A percentile compares a stretch with the other conserved stretches of the same genome.
These are phyloP conservation scores for Lonicera japonica DNA, from an alignment of 129 eudicot species.

Conservation along the genomic window DNA sequence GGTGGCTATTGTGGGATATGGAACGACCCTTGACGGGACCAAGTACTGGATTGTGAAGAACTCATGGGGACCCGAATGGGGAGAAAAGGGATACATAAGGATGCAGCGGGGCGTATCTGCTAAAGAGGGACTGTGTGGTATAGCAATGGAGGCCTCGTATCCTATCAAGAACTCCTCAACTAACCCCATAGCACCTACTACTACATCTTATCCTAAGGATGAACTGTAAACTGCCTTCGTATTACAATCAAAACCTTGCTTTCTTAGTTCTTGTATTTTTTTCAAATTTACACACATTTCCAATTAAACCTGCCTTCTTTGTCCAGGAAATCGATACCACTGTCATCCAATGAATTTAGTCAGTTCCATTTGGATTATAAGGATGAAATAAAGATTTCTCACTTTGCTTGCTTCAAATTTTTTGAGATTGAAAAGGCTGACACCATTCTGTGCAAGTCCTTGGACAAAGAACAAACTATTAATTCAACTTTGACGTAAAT, in stretches of 20 bases:
- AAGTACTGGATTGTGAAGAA: constrained; percentile 78
- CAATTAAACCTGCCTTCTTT: not conserved
- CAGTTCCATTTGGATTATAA: not conserved
- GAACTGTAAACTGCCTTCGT: constrained; percentile 33
- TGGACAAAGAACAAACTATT: not conserved
- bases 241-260: not conserved
- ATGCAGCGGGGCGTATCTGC: constrained; percentile 43
- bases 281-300: not conserved
- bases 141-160: constrained; percentile 65
- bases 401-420: not conserved
- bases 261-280: not conserved
- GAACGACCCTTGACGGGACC: constrained; percentile 50
- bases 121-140: constrained; percentile 67
- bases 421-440: not conserved
- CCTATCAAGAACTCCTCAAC: constrained; percentile 58
- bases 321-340: not conserved
- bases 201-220: constrained; percentile 30
- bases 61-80: constrained; percentile 79
- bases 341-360: not conserved
- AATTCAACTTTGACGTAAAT: not conserved
- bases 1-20: constrained; percentile 72
- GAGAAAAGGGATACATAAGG: constrained; percentile 66
- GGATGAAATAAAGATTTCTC: constrained; percentile 20
- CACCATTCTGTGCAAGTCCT: no score
- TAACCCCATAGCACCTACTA: constrained; percentile 19